A percentile compares a stretch with the other conserved stretches of the same genome.
Evolutionary conservation across 225 moss, liverwort and hornwort species (phyloP).

Genomic region (Physcomitrium patens): DNA sequence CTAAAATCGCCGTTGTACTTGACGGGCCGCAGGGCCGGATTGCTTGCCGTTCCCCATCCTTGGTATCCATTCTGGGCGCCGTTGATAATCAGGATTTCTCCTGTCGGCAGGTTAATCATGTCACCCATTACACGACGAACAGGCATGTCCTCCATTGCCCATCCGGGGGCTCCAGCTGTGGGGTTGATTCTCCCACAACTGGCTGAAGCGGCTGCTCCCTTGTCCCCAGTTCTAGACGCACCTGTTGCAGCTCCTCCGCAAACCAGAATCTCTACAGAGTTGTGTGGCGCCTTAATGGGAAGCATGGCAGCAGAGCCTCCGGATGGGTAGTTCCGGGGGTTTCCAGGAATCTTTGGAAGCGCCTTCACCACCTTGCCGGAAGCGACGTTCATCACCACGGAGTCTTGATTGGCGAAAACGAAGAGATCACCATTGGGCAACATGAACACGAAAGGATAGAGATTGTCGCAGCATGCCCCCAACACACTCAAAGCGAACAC

Average conservation of each 20-base stretch:
- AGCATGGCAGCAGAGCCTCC: constrained; percentile 37
- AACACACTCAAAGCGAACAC: neutral
- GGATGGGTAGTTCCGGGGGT: constrained; percentile 38
- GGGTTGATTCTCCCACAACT: constrained; percentile 56
- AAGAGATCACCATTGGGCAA: neutral
- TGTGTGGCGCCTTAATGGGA: constrained; percentile 5
- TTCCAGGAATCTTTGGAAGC: constrained; percentile 32
- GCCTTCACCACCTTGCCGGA: constrained; percentile 14
- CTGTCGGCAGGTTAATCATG: constrained; percentile 62
- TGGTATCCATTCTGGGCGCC: constrained; percentile 66
- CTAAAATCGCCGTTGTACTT: constrained; percentile 25
- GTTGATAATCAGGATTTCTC: constrained; percentile 57
- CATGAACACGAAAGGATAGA: constrained; percentile 4
- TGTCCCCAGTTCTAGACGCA: constrained; percentile 24
- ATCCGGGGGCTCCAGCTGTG: constrained; percentile 40
- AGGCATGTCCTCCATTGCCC: constrained; percentile 71
- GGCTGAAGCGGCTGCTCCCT: constrained; percentile 36
- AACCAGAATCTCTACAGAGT: constrained; percentile 15
- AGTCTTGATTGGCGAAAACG: neutral
- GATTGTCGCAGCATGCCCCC: neutral
- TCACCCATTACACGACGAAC: constrained; percentile 56
- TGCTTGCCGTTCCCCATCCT: constrained; percentile 45
- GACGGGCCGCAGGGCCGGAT: constrained; percentile 57
- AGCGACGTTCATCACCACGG: constrained; percentile 18
- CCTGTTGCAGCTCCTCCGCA: constrained; percentile 55